phyloP scores from a whole-genome alignment of 768 basidiomycete genomes.

The Trametes cinnabarina region DNA sequence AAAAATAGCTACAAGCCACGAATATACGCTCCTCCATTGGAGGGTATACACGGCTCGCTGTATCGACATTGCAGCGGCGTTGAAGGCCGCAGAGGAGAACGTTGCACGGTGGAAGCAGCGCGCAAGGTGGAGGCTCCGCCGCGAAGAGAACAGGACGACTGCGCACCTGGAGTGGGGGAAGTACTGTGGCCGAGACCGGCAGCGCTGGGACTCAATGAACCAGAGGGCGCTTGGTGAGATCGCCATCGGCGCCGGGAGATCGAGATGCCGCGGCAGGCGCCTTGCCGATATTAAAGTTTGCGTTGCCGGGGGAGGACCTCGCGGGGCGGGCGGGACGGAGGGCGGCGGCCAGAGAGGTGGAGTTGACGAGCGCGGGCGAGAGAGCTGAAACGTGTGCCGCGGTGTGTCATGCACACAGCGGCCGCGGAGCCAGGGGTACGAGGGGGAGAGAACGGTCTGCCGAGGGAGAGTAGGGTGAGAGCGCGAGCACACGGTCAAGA shows the following conservation, averaged over 20 bases:
- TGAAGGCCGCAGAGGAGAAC: conserved; percentile 5
- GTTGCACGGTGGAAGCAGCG: background rate
- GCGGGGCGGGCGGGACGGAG: background rate
- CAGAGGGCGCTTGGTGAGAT: background rate
- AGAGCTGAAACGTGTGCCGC: conserved; percentile 1
- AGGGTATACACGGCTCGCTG: background rate
- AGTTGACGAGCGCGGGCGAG: background rate
- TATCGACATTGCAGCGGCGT: background rate
- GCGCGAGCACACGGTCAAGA: background rate
- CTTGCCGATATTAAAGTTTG: conserved; percentile 13
- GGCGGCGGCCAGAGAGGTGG: background rate
- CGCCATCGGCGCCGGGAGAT: conserved; percentile 8
- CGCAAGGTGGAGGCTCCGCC: background rate
- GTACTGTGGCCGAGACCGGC: background rate
- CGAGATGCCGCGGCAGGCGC: conserved; percentile 10
- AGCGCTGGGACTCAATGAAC: background rate
- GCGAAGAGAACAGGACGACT: background rate
- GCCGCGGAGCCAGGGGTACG: background rate
- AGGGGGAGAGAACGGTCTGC: background rate
- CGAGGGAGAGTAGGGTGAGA: background rate
- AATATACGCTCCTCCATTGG: conserved; percentile 4
- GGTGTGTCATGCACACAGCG: background rate
- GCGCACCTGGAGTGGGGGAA: background rate
- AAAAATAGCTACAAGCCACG: background rate
- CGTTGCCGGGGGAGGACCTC: background rate